Conservation (phyloP, 2,329 filamentous ascomycete genomes). For the Ceratocystis cacaofunesta region DNA sequence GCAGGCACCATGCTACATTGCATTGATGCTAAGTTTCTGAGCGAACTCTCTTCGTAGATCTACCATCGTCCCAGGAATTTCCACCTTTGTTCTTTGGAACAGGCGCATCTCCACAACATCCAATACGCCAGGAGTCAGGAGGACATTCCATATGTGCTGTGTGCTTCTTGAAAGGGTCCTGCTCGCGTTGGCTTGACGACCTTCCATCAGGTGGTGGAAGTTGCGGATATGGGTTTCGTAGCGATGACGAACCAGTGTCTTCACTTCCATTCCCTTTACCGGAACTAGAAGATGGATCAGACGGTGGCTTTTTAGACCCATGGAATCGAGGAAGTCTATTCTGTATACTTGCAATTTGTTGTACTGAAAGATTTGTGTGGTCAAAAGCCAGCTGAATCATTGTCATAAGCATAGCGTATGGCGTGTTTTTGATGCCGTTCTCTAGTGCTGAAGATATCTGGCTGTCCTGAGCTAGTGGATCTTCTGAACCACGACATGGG, state of each 20-base stretch:
- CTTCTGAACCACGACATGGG: not conserved
- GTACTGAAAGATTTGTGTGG: not conserved
- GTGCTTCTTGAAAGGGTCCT: not conserved
- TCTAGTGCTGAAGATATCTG: not conserved
- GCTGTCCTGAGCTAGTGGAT: not conserved
- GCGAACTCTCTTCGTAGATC: too few species aligned
- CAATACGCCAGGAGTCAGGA: too few species aligned
- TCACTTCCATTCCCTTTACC: not conserved
- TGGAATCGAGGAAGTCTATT: not conserved
- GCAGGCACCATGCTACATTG: too few species aligned
- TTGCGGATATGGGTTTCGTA: not conserved
- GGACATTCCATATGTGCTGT: too few species aligned
- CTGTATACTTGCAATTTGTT: not conserved
- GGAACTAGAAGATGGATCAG: not conserved
- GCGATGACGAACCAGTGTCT: not conserved
- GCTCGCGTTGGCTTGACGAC: not conserved
- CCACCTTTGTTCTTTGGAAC: too few species aligned
- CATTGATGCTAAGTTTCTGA: too few species aligned
- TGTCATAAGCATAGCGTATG: not conserved
- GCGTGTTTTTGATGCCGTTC: not conserved
- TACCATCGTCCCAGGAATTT: too few species aligned
- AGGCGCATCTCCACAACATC: too few species aligned
- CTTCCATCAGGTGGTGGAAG: not conserved
- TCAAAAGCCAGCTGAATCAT: not conserved
- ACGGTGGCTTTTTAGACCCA: not conserved